Percentiles rank a stretch among this genome's conserved stretches.
phyloP scores from a whole-genome alignment of 2,329 filamentous ascomycete species.

The Tolypocladium amazonense region DNA sequence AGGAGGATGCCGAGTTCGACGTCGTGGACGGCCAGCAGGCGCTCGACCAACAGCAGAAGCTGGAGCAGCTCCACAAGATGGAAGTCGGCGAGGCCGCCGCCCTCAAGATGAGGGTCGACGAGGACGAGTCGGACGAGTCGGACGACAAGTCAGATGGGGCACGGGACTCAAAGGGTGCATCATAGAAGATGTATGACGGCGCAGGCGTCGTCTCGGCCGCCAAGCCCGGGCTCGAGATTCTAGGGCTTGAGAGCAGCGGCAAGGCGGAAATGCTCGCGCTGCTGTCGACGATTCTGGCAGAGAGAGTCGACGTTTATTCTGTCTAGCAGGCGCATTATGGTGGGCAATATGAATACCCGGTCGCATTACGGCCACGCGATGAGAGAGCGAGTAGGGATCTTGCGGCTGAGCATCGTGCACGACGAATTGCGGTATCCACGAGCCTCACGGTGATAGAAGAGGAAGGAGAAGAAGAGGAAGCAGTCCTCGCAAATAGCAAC shows the following conservation, averaged over 20 bases:
- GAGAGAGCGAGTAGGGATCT: background rate
- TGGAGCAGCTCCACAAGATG: slow-evolving; percentile 46
- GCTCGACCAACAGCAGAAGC: slow-evolving; percentile 35
- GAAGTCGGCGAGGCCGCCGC: slow-evolving; percentile 48
- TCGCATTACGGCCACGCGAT: background rate
- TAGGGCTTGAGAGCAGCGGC: background rate
- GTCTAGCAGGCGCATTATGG: background rate
- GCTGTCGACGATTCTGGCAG: background rate
- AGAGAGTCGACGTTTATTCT: background rate
- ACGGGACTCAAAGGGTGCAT: slow-evolving; percentile 14
- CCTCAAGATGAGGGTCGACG: slow-evolving; percentile 27
- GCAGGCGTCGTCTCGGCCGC: background rate
- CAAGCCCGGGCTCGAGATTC: background rate
- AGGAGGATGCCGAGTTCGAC: slow-evolving; percentile 31
- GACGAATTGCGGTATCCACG: background rate
- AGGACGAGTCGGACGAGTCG: slow-evolving; percentile 27
- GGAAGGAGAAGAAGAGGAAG: background rate
- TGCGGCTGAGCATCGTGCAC: background rate
- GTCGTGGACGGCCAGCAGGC: slow-evolving; percentile 32
- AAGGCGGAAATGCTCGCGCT: background rate
- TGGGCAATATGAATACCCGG: background rate
- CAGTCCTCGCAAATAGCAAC: too few species aligned
- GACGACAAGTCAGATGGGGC: slow-evolving; percentile 14
- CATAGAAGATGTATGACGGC: slow-evolving; percentile 18
- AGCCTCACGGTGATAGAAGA: background rate